Evolutionary conservation across 164 flowering plant species (phyloP), one percentile per base, ranked within the genome.

Genomic region (Platanus orientalis): DNA sequence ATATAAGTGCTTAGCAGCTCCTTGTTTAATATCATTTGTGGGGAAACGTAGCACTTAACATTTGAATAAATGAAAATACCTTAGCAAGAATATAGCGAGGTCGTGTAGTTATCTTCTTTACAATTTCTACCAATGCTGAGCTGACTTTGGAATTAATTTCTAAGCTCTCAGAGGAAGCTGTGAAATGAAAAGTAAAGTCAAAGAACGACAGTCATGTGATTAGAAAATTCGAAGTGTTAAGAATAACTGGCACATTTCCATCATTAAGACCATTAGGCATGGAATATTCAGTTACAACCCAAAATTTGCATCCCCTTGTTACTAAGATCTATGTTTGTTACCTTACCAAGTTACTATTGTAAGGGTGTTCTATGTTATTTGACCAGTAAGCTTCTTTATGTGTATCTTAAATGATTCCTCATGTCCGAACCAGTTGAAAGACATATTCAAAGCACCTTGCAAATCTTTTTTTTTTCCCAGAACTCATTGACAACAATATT

Each of bases 11-110:
- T 20, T 7, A 49, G 26, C 10, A 6, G 6, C 53, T 21, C 20
- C 7, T 1, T 49, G 47, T 21, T n/a, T 49, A 49, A 49, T 21
- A 17, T 4, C 10, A 63, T 39, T 26, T 11, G 21, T 25, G 32
- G 45, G n/a, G 55, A 25, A 57, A 30, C 9, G 36, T 26, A 6
- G 12, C 12, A 45, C n/a, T 25, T 12, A 10, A 20, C 34, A 51
- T 51, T 9, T 0, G 12, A 47, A 47, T 26, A 34, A 57, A 45
- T 9, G 48, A 11, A 57, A 40, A 53, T 84, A 95, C 99, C 97
- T 95, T 95, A 45, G 99, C 99, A 73, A 95, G 84, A 34, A 95
- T 95, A 71, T 95, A 95, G 48, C 97, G 90, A 51, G 99, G 99
- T 60, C 83, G 79, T 63, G 88, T 80, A 16, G 74, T 69, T 72